A percentile compares a stretch with the other conserved stretches of the same genome.
Evolutionary conservation across 768 basidiomycete species (phyloP).

Genomic region (Leccinum boreale): DNA sequence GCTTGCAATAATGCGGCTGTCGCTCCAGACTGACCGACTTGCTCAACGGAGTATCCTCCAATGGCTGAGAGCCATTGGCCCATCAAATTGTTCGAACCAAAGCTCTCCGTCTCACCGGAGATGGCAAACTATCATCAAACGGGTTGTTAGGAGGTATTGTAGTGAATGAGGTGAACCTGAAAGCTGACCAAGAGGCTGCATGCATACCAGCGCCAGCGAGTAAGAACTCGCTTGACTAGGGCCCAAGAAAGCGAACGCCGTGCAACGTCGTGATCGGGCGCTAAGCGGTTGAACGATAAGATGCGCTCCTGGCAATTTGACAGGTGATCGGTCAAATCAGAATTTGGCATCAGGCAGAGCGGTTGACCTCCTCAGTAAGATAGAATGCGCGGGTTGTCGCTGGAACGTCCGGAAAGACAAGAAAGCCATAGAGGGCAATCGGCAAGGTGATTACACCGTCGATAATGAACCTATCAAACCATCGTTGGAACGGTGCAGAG

Average conservation of each 20-base stretch:
- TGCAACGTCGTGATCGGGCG: constrained; percentile 37
- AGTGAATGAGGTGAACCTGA: not conserved
- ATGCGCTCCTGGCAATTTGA: constrained; percentile 45
- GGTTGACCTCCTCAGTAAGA: constrained; percentile 51
- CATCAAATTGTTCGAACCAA: constrained; percentile 71
- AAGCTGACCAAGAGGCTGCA: constrained; percentile 56
- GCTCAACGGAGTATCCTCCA: constrained; percentile 60
- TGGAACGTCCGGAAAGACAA: constrained; percentile 72
- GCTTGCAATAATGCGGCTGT: not conserved
- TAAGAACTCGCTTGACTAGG: constrained; percentile 46
- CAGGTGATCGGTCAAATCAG: not conserved
- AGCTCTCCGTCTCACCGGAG: constrained; percentile 65
- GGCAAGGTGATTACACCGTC: constrained; percentile 71
- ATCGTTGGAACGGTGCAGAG: not conserved
- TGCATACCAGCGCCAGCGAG: constrained; percentile 66
- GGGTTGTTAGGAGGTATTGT: not conserved
- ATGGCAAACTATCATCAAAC: constrained; percentile 49
- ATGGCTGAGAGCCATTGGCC: constrained; percentile 66
- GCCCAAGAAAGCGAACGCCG: constrained; percentile 46
- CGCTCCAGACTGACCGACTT: constrained; percentile 42
- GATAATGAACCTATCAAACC: constrained; percentile 51
- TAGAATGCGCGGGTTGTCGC: constrained; percentile 62
- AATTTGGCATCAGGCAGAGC: not conserved
- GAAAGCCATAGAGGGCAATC: constrained; percentile 67
- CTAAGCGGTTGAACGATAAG: constrained; percentile 49